Conservation (phyloP, 2,329 filamentous ascomycete genomes). For the Pochonia chlamydosporia region DNA sequence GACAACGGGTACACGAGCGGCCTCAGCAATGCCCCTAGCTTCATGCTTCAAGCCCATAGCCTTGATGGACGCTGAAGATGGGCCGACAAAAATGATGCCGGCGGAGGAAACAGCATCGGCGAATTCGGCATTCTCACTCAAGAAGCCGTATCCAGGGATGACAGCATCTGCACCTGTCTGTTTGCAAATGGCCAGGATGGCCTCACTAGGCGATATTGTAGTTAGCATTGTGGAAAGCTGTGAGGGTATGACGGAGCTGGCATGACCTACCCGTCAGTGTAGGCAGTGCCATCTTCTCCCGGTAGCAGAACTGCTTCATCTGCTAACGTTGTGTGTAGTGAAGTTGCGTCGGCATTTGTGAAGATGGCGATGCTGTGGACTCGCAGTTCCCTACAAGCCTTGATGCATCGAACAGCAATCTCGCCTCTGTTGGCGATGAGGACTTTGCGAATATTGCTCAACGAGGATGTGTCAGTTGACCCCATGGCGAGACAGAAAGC, state of each 20-base stretch:
- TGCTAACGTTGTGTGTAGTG: constrained; percentile 32
- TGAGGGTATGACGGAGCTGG: constrained; percentile 2
- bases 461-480: neutral
- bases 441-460: neutral
- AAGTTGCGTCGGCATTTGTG: constrained; percentile 40
- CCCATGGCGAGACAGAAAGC: neutral
- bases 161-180: constrained; percentile 45
- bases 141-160: constrained; percentile 26
- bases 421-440: constrained; percentile 23
- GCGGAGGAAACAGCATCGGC: constrained; percentile 42
- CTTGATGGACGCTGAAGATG: constrained; percentile 43
- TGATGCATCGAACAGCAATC: constrained; percentile 11
- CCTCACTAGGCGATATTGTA: constrained; percentile 10
- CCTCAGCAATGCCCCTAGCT: constrained; percentile 46
- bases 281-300: constrained; percentile 27
- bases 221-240: constrained; percentile 1
- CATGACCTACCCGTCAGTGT: constrained; percentile 26
- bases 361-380: constrained; percentile 2
- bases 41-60: constrained; percentile 46
- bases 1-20: constrained; percentile 36
- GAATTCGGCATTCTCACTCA: constrained; percentile 38
- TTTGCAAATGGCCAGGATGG: constrained; percentile 28
- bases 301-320: constrained; percentile 46
- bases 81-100: constrained; percentile 52
- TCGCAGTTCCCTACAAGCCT: neutral